These are phyloP conservation scores for Sarocladium oryzae DNA, from an alignment of 2,329 filamentous ascomycete species.

Conservation along the genomic window DNA sequence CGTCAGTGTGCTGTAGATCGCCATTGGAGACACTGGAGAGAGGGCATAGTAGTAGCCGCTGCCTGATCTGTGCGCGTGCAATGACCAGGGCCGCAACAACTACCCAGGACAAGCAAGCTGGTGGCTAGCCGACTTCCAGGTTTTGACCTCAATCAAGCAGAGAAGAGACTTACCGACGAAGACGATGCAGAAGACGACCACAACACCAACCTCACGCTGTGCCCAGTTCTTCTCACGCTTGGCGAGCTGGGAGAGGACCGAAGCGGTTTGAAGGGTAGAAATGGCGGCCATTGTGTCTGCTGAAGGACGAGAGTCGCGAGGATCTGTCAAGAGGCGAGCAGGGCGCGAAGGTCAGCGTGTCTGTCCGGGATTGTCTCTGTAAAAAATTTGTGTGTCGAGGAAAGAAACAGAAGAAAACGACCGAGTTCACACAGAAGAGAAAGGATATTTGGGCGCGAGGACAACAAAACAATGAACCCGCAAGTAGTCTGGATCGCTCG, in stretches of 20 bases:
- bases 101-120: too few species aligned
- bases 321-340: not conserved
- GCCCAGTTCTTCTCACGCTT: conserved; percentile 36
- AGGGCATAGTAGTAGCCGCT: not conserved
- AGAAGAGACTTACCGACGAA: conserved; percentile 26
- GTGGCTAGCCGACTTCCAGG: too few species aligned
- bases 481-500: not conserved
- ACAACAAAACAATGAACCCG: not conserved
- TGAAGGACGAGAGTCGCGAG: conserved; percentile 4
- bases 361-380: not conserved
- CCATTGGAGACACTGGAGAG: too few species aligned
- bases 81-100: too few species aligned
- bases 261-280: conserved; percentile 31
- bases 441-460: not conserved
- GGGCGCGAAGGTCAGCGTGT: conserved; percentile 1
- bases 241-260: conserved; percentile 29
- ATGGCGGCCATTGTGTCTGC: conserved; percentile 35
- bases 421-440: not conserved
- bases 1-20: conserved; percentile 15
- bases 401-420: not conserved
- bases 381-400: too few species aligned
- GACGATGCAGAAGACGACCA: conserved; percentile 38
- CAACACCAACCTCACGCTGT: conserved; percentile 30
- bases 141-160: not conserved
- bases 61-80: not conserved